Percentiles rank a stretch among this genome's conserved stretches.
phyloP scores from a whole-genome alignment of 129 eudicot genomes.

The Arctium minus region DNA sequence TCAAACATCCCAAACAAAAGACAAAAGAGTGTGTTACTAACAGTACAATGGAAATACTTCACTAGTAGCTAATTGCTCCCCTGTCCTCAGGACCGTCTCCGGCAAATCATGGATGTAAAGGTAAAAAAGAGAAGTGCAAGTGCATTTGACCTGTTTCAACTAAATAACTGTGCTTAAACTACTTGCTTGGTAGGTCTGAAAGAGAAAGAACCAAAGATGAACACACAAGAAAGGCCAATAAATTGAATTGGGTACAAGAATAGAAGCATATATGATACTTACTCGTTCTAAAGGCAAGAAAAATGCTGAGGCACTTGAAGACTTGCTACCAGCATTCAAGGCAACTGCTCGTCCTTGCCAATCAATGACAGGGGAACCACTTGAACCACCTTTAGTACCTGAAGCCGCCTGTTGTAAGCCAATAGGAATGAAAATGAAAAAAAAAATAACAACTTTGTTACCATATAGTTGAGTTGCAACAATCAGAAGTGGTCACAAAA shows the following conservation, averaged over 20 bases:
- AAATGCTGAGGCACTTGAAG: conserved; percentile 96
- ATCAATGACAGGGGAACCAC: conserved; percentile 97
- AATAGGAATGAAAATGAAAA: neutral
- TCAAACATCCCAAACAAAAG: neutral
- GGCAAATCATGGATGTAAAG: no score
- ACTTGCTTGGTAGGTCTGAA: neutral
- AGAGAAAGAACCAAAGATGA: neutral
- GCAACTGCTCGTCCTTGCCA: conserved; percentile 99
- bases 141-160: neutral
- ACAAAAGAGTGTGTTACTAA: neutral
- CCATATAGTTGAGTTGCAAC: conserved; percentile 7
- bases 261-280: conserved; percentile 10
- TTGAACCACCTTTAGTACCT: conserved; percentile 99
- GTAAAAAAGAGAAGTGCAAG: no score
- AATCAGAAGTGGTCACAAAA: neutral
- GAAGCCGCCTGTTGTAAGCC: conserved; percentile 76
- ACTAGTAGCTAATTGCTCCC: neutral
- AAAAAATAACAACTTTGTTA: neutral
- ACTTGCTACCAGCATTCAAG: conserved; percentile 96
- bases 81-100: neutral
- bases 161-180: neutral
- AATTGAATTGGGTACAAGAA: neutral
- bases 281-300: conserved; percentile 92
- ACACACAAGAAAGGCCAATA: neutral
- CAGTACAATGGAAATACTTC: neutral